Conservation (phyloP, 176 grass and related monocot species). For the Avena eriantha region DNA sequence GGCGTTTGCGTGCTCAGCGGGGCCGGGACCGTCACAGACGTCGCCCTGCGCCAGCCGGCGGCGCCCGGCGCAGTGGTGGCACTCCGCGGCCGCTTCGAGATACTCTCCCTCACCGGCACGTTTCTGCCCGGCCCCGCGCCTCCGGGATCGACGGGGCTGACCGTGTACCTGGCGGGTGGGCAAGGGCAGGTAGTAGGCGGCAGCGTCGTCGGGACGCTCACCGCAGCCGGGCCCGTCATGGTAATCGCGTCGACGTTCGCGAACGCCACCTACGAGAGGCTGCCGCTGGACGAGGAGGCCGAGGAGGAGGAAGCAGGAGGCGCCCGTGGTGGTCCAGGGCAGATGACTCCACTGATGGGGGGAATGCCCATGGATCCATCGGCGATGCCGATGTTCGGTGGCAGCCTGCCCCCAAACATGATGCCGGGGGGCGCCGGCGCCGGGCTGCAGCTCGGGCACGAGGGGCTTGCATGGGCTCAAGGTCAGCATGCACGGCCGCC, state of each 20-base stretch:
- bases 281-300: constrained; percentile 63
- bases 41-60: constrained; percentile 72
- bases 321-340: background rate
- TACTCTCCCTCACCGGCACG: constrained; percentile 77
- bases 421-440: constrained; percentile 34
- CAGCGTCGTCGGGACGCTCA: constrained; percentile 76
- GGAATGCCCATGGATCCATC: constrained; percentile 57
- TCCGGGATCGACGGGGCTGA: constrained; percentile 76
- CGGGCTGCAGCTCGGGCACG: constrained; percentile 52
- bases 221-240: constrained; percentile 83
- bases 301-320: constrained; percentile 54
- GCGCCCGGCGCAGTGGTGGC: constrained; percentile 65
- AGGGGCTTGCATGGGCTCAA: constrained; percentile 63
- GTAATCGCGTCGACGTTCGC: constrained; percentile 86
- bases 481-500: constrained; percentile 60
- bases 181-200: constrained; percentile 91
- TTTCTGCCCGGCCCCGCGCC: constrained; percentile 82
- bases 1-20: constrained; percentile 88
- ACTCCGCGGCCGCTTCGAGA: constrained; percentile 81
- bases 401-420: constrained; percentile 42
- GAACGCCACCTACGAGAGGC: constrained; percentile 82
- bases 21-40: constrained; percentile 66
- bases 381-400: constrained; percentile 62
- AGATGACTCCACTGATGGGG: constrained; percentile 42
- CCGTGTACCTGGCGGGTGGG: constrained; percentile 75